Base-by-base conservation (phyloP, 2,329 filamentous ascomycete genomes). In the Penicillium nordicum region DNA sequence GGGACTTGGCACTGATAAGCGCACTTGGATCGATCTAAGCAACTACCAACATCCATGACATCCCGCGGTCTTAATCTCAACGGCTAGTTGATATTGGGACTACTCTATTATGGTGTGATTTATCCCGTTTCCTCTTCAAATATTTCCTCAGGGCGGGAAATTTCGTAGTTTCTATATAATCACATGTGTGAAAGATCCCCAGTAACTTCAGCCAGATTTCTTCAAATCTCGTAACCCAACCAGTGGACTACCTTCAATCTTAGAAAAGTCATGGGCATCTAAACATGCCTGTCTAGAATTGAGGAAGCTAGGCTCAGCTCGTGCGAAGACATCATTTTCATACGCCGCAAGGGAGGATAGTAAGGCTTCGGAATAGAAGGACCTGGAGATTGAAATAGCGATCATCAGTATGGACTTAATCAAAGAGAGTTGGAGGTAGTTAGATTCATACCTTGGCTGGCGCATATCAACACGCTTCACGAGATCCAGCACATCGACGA, bases 281-380 rank as follows among this genome's bases (percentile, higher is more conserved):
- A 83, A 58, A 57, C 80, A 84, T 0, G 82, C 82, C 59, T 78
- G 75, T 4, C 82, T 73, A 2, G 80, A 82, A 2, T 78, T 76
- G 11, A 82, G 59, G 5, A 84, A 79, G 2, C 78, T 80, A 0
- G 76, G 75, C 1, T 73, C 74, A 0, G 77, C 70, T 3, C 82
- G 73, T 0, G 65, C 49, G 5, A 78, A 72, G 11, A 82, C 77
- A 10, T 71, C 72, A 0, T 72, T 65, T 52, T 83, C 80, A 56
- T 82, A 84, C 0, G 48, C 59, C 36, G 53, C 53, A 9, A 73
- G 53, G 4, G 60, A 65, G 3, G 36, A 18, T 5, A 45, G 36
- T 2, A 64, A 55, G 1, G 34, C 9, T 0, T 57, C 57, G 1
- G 48, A 52, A 7, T 47, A 29, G 9, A 64, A 61, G 0, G 62